These are phyloP conservation scores for Sporothrix mexicana DNA, from an alignment of 2,329 filamentous ascomycete genomes.

Conservation along the genomic window DNA sequence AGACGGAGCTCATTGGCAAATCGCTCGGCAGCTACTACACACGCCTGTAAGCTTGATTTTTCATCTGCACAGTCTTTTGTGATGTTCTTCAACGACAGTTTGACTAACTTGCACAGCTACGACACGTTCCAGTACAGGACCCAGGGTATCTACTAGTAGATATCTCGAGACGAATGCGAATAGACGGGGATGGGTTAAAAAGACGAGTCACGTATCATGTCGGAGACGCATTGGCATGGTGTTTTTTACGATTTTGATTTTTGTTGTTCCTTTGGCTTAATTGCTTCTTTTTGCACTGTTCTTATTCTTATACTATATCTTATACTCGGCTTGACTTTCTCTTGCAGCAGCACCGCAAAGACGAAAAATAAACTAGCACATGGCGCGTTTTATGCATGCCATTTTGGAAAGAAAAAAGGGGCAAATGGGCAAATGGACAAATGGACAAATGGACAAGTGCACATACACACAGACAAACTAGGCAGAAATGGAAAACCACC, in stretches of 20 bases:
- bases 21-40: slow-evolving; percentile 87
- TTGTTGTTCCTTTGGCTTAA: background rate
- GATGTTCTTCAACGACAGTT: too few species aligned
- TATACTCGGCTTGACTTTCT: background rate
- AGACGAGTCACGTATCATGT: background rate
- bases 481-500: background rate
- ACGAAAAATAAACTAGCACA: slow-evolving; percentile 3
- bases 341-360: background rate
- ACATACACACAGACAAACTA: slow-evolving; percentile 5
- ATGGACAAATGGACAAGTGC: too few species aligned
- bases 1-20: slow-evolving; percentile 78
- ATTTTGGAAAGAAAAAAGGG: slow-evolving; percentile 8
- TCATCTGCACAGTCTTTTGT: background rate
- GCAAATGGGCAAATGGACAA: background rate
- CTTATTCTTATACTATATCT: background rate
- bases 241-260: slow-evolving; percentile 23
- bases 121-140: slow-evolving; percentile 88
- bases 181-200: background rate
- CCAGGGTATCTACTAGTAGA: slow-evolving; percentile 75
- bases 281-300: background rate
- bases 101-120: slow-evolving; percentile 44
- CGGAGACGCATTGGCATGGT: slow-evolving; percentile 32
- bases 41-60: slow-evolving; percentile 61
- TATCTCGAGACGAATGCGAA: background rate
- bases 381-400: slow-evolving; percentile 16